A percentile compares a stretch with the other conserved stretches of the same genome.
Evolutionary conservation across 164 flowering plant genomes (phyloP).

Genomic region (Stephania japonica): DNA sequence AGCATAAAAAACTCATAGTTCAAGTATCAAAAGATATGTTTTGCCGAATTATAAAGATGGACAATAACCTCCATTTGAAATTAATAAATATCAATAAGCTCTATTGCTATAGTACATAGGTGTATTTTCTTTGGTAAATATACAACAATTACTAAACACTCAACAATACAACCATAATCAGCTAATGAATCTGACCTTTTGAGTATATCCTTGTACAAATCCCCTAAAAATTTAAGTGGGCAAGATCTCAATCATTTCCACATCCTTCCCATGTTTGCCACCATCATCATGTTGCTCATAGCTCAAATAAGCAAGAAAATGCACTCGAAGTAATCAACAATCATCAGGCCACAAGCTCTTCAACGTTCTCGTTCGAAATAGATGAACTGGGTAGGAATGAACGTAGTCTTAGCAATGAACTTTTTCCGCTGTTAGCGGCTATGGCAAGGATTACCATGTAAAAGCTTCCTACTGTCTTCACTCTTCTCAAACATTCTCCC

Average conservation of each 20-base stretch:
- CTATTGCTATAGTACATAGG: background rate
- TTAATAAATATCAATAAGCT: background rate
- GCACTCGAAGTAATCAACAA: background rate
- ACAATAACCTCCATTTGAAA: background rate
- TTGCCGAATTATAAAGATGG: background rate
- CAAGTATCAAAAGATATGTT: too few relatives aligned
- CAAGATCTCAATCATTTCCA: background rate
- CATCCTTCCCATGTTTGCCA: background rate
- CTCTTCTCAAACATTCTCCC: slow-evolving; percentile 9
- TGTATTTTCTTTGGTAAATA: background rate
- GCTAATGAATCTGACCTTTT: too few relatives aligned
- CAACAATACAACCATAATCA: too few relatives aligned
- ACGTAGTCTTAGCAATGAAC: background rate
- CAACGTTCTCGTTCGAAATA: background rate
- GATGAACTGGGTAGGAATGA: background rate
- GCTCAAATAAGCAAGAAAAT: background rate
- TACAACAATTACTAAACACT: background rate
- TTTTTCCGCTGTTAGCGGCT: slow-evolving; percentile 5
- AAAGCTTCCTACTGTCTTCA: slow-evolving; percentile 10
- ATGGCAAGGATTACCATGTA: slow-evolving; percentile 16
- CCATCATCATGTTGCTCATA: background rate
- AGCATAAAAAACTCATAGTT: too few relatives aligned
- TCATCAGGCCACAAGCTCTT: background rate
- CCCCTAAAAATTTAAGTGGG: background rate
- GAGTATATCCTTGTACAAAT: background rate